phyloP scores from a whole-genome alignment of 257 asterid genomes.

The Forsythia suspensa region DNA sequence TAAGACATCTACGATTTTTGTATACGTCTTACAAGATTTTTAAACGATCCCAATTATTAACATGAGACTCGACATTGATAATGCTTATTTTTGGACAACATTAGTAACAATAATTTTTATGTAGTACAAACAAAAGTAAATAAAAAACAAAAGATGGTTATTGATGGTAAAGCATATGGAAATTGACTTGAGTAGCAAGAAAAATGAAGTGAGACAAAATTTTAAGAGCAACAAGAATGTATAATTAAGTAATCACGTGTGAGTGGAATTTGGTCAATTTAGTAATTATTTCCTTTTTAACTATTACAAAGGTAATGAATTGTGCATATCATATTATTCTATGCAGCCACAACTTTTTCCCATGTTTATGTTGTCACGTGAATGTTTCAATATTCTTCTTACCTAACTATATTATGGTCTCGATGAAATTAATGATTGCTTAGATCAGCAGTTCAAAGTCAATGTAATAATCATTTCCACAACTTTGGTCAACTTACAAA shows the following conservation, averaged over 20 bases:
- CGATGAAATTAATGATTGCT: neutral
- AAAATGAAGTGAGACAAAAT: neutral
- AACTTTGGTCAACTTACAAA: neutral
- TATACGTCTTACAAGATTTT: too few species aligned
- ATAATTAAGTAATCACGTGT: neutral
- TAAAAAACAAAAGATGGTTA: neutral
- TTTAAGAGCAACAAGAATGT: neutral
- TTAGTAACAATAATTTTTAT: neutral
- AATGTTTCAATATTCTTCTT: neutral
- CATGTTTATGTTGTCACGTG: neutral
- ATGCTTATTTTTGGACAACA: neutral
- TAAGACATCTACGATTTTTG: too few species aligned
- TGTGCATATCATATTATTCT: neutral
- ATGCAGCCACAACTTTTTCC: neutral
- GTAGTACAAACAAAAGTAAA: neutral
- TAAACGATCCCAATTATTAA: too few species aligned
- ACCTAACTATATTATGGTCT: conserved; percentile 1
- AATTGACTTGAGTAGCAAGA: neutral
- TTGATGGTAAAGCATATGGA: neutral
- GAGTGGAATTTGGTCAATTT: neutral
- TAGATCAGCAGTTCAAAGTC: neutral
- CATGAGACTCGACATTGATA: too few species aligned
- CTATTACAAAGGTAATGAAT: neutral
- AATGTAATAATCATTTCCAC: neutral
- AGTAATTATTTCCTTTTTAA: neutral